These are phyloP conservation scores for Eucalyptus viminalis DNA, from an alignment of 345 rosid genomes.

Conservation along the genomic window DNA sequence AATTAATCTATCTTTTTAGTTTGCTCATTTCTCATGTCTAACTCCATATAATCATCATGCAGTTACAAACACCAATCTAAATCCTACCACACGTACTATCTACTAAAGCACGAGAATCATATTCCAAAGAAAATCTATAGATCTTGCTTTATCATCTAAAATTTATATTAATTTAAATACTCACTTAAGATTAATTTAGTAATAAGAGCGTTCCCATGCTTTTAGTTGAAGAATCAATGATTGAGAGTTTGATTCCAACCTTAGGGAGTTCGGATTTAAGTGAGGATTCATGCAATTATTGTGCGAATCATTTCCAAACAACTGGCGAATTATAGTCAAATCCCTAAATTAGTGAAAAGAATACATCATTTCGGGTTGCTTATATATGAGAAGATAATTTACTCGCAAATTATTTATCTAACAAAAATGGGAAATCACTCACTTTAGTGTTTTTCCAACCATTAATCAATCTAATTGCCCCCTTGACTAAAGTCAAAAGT, in stretches of 20 bases:
- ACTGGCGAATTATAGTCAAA: fast-evolving
- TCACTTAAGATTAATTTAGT: fast-evolving
- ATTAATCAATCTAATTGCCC: neutral
- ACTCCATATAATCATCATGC: neutral
- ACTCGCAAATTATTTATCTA: neutral
- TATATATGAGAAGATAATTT: neutral
- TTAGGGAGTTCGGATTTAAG: neutral
- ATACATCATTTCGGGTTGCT: neutral
- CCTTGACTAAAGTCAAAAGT: neutral
- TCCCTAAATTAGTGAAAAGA: neutral
- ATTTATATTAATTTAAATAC: neutral
- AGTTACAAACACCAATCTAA: neutral
- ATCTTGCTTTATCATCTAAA: neutral
- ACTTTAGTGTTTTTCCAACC: neutral
- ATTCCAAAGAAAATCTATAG: neutral
- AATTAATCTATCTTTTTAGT: neutral
- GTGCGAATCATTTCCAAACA: fast-evolving
- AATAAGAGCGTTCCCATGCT: fast-evolving
- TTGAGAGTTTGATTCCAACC: neutral
- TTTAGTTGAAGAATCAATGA: neutral
- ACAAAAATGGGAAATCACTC: neutral
- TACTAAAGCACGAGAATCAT: neutral
- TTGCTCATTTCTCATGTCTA: neutral
- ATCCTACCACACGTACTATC: neutral
- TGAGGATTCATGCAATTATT: fast-evolving